Base-by-base conservation (phyloP, 2,329 filamentous ascomycete genomes). In the Fusarium cicatricum region DNA sequence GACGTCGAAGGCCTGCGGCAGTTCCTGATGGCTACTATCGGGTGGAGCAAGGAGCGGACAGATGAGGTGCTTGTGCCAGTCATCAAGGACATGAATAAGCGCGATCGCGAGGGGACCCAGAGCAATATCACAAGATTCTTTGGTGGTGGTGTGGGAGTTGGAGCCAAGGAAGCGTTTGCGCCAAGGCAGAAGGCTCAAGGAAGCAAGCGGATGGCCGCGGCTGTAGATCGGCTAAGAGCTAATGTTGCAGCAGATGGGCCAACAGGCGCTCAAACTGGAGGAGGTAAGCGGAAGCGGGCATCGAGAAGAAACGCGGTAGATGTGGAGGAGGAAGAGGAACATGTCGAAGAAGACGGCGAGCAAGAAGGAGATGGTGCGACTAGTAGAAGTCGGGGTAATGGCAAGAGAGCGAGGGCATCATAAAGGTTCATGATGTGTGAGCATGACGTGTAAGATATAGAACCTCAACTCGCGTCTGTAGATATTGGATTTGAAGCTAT, bases 31-130 rank as follows among this genome's bases (percentile, higher is more conserved):
- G 80, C 85, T 2, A 97, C 94, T 2, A 91, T 99, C 65, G 95
- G 95, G 0, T 99, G 95, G 95, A 87, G 82, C 49, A 88, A 90
- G 72, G 94, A 98, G 74, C 83, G 92, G 8, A 98, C 94, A 0
- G 95, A 99, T 69, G 95, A 99, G 74, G 90, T 99, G 2, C 84
- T 99, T 2, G 91, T 99, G 2, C 95, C 95, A 0, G 96, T 99
- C 2, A 95, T 99, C 60, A 84, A 88, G 52, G 95, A 99, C 70
- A 96, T 99, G 90, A 98, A 98, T 72, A 85, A 86, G 4, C 83
- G 95, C 33, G 90, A 91, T 62, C 82, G 86, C 23, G 95, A 98
- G 76, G 95, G 95, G 7, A 98, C 94, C 15, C 95, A 99, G 79
- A 88, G 87, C 54, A 99, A 99, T 66, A 97, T 99, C 63, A 99